phyloP scores from a whole-genome alignment of 345 rosid genomes.

The Turritis glabra region DNA sequence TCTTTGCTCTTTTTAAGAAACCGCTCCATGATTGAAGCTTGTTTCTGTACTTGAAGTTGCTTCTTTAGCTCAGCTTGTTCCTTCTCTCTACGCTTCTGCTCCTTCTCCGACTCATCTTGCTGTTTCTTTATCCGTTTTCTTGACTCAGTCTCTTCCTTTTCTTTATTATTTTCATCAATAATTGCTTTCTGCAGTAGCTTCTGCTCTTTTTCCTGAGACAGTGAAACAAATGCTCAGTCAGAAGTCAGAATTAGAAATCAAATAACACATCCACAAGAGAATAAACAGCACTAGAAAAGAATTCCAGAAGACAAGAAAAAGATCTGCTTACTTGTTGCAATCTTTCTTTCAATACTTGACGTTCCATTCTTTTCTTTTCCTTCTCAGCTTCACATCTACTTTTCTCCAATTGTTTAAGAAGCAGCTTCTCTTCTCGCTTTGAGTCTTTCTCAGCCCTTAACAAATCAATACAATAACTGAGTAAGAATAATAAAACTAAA shows the following conservation, averaged over 20 bases:
- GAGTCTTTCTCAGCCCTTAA: slow-evolving; percentile 64
- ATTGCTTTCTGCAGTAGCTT: slow-evolving; percentile 60
- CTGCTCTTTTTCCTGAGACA: slow-evolving; percentile 72
- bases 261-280: background rate
- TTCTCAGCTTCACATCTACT: slow-evolving; percentile 66
- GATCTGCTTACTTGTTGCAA: slow-evolving; percentile 51
- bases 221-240: background rate
- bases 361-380: slow-evolving; percentile 74
- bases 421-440: slow-evolving; percentile 57
- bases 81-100: slow-evolving; percentile 65
- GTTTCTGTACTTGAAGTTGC: slow-evolving; percentile 63
- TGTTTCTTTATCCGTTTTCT: slow-evolving; percentile 62
- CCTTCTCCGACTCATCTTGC: slow-evolving; percentile 80
- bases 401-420: slow-evolving; percentile 71
- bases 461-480: background rate
- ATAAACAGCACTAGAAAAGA: background rate
- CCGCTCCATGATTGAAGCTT: slow-evolving; percentile 89
- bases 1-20: slow-evolving; percentile 70
- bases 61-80: slow-evolving; percentile 74
- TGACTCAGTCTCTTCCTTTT: slow-evolving; percentile 66
- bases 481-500: background rate
- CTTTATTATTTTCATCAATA: slow-evolving; percentile 56
- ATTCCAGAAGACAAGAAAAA: background rate
- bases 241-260: background rate
- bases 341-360: slow-evolving; percentile 63